Percentiles rank a stretch among this genome's conserved stretches.
Conservation (phyloP, 2,329 filamentous ascomycete species). For the Mollisiaceae sp. region DNA sequence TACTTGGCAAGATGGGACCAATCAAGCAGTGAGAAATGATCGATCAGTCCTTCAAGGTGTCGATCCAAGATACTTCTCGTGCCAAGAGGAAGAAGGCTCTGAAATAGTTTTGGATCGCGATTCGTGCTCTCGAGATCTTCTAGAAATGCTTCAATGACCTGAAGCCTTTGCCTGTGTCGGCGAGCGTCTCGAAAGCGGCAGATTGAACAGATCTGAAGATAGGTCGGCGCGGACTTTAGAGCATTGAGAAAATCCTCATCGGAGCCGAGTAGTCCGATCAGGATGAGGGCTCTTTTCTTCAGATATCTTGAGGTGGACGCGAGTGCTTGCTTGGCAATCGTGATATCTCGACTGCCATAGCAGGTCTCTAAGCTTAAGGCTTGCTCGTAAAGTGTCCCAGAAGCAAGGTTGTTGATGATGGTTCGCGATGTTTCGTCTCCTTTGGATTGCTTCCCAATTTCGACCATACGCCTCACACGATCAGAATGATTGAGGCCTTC, state of each 20-base stretch:
- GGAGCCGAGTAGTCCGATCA: slow-evolving; percentile 18
- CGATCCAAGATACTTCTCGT: slow-evolving; percentile 12
- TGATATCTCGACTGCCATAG: slow-evolving; percentile 24
- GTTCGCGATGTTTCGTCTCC: background rate
- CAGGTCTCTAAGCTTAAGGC: slow-evolving; percentile 17
- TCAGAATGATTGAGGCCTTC: slow-evolving; percentile 18
- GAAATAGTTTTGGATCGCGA: slow-evolving; percentile 7
- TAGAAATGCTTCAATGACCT: slow-evolving; percentile 24
- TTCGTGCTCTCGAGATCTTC: slow-evolving; percentile 2
- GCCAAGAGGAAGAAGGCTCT: slow-evolving; percentile 14
- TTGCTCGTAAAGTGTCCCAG: slow-evolving; percentile 19
- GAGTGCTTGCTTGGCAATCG: slow-evolving; percentile 17
- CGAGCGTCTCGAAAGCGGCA: slow-evolving; percentile 15
- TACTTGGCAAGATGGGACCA: slow-evolving; percentile 24
- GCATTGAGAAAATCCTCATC: slow-evolving; percentile 22
- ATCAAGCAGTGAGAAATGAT: slow-evolving; percentile 12
- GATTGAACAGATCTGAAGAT: slow-evolving; percentile 18
- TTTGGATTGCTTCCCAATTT: slow-evolving; percentile 13
- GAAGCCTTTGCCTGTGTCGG: slow-evolving; percentile 9
- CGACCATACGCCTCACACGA: slow-evolving; percentile 19
- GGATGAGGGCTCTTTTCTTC: slow-evolving; percentile 18
- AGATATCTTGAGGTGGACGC: slow-evolving; percentile 17
- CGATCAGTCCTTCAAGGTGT: slow-evolving; percentile 11
- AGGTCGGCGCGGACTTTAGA: slow-evolving; percentile 12
- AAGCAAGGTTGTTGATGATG: slow-evolving; percentile 10